These are phyloP conservation scores for Psophocarpus tetragonolobus DNA, from an alignment of 306 rosid genomes.

Conservation along the genomic window DNA sequence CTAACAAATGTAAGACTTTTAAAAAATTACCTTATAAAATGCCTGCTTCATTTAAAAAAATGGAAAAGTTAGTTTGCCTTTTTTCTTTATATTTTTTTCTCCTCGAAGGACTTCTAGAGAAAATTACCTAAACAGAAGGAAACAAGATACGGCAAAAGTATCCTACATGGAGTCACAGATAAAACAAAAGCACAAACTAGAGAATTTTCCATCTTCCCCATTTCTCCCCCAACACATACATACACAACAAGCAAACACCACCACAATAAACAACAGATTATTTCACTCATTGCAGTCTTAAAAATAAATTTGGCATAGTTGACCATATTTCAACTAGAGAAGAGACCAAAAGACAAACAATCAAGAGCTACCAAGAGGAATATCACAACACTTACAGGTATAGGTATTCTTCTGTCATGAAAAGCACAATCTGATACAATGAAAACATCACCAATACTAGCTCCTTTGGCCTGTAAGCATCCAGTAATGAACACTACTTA, in stretches of 20 bases:
- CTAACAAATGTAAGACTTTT: no score
- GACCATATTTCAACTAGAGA: slow-evolving; percentile 10
- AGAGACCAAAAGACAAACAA: slow-evolving; percentile 17
- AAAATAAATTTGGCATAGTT: neutral
- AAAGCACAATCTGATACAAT: slow-evolving; percentile 82
- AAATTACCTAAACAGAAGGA: no score
- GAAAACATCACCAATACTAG: slow-evolving; percentile 74
- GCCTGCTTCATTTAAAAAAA: no score
- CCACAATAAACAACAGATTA: neutral
- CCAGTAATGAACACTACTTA: slow-evolving; percentile 22
- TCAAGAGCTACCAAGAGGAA: slow-evolving; percentile 15
- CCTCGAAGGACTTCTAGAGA: no score
- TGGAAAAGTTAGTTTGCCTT: no score
- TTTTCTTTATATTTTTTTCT: no score
- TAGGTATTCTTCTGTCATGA: slow-evolving; percentile 98
- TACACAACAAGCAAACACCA: neutral
- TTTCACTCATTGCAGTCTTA: neutral
- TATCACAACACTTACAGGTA: slow-evolving; percentile 73
- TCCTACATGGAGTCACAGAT: neutral
- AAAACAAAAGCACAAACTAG: neutral
- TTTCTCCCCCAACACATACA: neutral
- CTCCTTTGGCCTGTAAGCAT: slow-evolving; percentile 83
- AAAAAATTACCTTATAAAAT: no score
- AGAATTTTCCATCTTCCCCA: neutral
- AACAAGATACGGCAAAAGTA: neutral